These are phyloP conservation scores for Nymphaea thermarum DNA, from an alignment of 164 flowering plant genomes.

Conservation along the genomic window DNA sequence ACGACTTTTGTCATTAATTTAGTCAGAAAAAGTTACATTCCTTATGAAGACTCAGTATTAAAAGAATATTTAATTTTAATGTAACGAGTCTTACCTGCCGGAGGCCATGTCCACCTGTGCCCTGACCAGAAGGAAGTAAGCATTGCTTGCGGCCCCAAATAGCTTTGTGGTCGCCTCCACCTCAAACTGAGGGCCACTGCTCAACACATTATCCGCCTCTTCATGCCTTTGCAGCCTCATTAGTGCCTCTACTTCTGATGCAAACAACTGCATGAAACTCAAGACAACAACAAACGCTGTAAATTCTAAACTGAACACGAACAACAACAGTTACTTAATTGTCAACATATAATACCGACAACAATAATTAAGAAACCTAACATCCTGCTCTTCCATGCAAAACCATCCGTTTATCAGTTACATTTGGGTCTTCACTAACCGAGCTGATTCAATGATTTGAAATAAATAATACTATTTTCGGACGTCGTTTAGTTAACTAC, in stretches of 20 bases:
- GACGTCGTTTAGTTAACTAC: no score
- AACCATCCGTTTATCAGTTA: no score
- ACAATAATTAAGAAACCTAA: no score
- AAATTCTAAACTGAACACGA: no score
- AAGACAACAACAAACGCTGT: no score
- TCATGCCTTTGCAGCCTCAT: slow-evolving; percentile 54
- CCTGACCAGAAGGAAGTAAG: slow-evolving; percentile 21
- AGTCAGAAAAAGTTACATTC: background rate
- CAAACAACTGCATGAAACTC: slow-evolving; percentile 23
- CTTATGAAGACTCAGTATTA: background rate
- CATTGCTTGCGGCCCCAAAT: slow-evolving; percentile 29
- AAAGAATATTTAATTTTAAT: background rate
- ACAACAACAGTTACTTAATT: no score
- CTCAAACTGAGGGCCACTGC: slow-evolving; percentile 24
- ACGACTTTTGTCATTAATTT: background rate
- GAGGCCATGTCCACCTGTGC: slow-evolving; percentile 56
- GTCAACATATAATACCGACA: no score
- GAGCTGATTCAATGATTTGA: no score
- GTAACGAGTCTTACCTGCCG: slow-evolving; percentile 55
- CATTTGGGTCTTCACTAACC: no score
- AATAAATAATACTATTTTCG: no score
- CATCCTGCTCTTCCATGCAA: no score
- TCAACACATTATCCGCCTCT: slow-evolving; percentile 41
- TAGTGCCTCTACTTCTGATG: slow-evolving; percentile 67
- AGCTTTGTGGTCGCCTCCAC: slow-evolving; percentile 28